Conservation (phyloP, 768 basidiomycete genomes). For the Plicaturopsis crispa region DNA sequence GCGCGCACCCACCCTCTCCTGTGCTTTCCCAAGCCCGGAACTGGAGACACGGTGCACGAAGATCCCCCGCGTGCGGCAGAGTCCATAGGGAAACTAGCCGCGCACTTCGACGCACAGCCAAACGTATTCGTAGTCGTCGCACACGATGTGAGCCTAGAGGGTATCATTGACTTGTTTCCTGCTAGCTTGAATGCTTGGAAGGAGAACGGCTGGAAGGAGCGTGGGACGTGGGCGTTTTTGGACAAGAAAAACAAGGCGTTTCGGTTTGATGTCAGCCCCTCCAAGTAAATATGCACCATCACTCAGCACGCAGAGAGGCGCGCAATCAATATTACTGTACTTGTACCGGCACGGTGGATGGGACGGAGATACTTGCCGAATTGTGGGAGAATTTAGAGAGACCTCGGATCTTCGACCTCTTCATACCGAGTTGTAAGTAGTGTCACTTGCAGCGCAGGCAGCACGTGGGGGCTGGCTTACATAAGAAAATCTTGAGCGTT, state of each 20-base stretch:
- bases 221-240: constrained; percentile 10
- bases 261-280: no score
- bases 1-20: no score
- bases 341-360: not conserved
- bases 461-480: no score
- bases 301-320: no score
- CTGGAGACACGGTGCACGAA: constrained; percentile 3
- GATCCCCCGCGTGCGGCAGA: constrained; percentile 5
- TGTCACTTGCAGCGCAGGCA: no score
- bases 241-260: constrained; percentile 11
- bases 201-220: constrained; percentile 12
- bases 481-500: no score
- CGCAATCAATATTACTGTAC: not conserved
- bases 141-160: constrained; percentile 11
- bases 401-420: no score
- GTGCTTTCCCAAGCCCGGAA: constrained; percentile 3
- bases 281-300: no score
- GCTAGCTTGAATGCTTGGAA: constrained; percentile 11
- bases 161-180: constrained; percentile 9
- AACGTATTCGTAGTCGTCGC: constrained; percentile 12
- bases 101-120: constrained; percentile 11
- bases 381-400: no score
- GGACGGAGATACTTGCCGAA: no score
- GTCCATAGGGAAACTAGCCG: constrained; percentile 7
- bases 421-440: no score